Percentiles rank a stretch among this genome's conserved stretches.
Evolutionary conservation across 371 early-diverging fungal species (phyloP).

Genomic region (Rhizopus microsporus): DNA sequence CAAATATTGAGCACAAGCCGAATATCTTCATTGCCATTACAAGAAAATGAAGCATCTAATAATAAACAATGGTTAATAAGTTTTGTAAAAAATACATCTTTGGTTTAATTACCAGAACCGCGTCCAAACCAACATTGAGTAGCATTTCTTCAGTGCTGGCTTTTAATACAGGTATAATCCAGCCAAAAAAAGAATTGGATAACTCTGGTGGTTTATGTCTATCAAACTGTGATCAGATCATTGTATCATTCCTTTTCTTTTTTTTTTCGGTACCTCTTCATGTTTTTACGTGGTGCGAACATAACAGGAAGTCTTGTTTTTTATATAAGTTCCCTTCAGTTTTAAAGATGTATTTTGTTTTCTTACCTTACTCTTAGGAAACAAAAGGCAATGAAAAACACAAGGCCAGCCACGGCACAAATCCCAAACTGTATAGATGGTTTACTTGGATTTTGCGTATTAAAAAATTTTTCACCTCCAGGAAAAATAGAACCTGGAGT

Average conservation of each 20-base stretch:
- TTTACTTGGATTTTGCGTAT: conserved; percentile 30
- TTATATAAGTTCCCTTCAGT: not conserved
- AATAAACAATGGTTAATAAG: not conserved
- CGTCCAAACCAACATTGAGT: conserved; percentile 66
- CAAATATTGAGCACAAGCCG: conserved; percentile 39
- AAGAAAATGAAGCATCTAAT: conserved; percentile 47
- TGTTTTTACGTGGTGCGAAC: conserved; percentile 60
- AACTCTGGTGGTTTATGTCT: conserved; percentile 60
- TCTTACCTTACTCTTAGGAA: conserved; percentile 51
- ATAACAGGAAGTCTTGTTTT: conserved; percentile 42
- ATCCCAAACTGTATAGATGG: conserved; percentile 45
- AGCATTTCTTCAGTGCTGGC: conserved; percentile 54
- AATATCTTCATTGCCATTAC: conserved; percentile 50
- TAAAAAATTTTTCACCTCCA: conserved; percentile 8
- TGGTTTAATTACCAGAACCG: conserved; percentile 52
- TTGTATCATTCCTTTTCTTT: conserved; percentile 16
- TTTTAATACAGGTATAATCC: conserved; percentile 59
- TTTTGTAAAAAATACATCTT: not conserved
- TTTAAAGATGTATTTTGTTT: not conserved
- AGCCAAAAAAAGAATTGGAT: conserved; percentile 58
- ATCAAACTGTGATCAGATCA: not conserved
- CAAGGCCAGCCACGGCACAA: conserved; percentile 41
- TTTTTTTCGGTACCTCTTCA: conserved; percentile 45
- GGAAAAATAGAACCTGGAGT: not conserved
- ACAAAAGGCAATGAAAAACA: conserved; percentile 56